These are phyloP conservation scores for Artemisia annua DNA, from an alignment of 129 eudicot species.

Conservation along the genomic window DNA sequence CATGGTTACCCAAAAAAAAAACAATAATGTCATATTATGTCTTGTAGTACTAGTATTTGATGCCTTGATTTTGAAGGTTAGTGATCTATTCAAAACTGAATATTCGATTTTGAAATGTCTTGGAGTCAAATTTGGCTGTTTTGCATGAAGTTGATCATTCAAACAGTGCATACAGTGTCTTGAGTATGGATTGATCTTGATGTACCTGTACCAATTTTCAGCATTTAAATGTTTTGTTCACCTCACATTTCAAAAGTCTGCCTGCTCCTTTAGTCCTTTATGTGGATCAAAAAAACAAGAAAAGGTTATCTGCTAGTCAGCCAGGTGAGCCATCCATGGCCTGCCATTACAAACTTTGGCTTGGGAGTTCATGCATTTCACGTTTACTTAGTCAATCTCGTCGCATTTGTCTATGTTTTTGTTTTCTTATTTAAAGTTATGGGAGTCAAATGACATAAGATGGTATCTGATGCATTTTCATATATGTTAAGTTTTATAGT, in stretches of 20 bases:
- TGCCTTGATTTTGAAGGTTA: background rate
- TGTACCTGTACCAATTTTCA: slow-evolving; percentile 5
- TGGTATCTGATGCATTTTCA: background rate
- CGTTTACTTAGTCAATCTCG: too few species aligned
- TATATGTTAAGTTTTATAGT: background rate
- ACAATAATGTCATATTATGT: background rate
- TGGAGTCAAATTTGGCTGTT: slow-evolving; percentile 1
- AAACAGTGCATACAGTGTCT: background rate
- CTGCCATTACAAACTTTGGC: too few species aligned
- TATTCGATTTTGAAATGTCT: background rate
- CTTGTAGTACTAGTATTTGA: background rate
- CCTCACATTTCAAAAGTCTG: too few species aligned
- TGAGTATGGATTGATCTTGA: slow-evolving; percentile 1
- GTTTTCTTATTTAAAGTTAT: too few species aligned
- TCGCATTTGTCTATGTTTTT: too few species aligned
- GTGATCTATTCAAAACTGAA: background rate
- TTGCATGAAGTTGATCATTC: background rate
- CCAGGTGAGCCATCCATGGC: too few species aligned
- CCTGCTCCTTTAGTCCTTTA: too few species aligned
- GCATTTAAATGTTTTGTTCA: background rate
- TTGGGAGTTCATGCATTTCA: too few species aligned
- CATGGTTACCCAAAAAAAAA: too few species aligned
- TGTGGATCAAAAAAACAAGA: too few species aligned
- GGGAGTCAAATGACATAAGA: background rate
- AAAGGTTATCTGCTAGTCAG: too few species aligned